A percentile compares a stretch with the other conserved stretches of the same genome.
These are phyloP conservation scores for Penicillium canariense DNA, from an alignment of 495 filamentous ascomycete species.

Conservation along the genomic window DNA sequence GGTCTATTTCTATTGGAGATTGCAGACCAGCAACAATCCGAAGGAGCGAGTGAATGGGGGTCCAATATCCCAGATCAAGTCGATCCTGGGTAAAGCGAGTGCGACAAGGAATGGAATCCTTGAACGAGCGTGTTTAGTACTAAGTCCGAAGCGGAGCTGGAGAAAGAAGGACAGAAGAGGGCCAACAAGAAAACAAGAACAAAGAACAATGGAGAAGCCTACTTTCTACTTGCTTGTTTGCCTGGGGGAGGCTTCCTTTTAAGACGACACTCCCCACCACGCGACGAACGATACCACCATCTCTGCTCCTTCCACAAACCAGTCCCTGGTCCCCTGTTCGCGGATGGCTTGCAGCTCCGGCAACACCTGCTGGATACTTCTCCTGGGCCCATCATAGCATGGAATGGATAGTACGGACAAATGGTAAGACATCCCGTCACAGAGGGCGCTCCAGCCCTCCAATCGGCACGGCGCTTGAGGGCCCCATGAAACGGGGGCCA, in stretches of 20 bases:
- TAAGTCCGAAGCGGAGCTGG: not conserved
- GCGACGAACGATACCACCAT: too few relatives aligned
- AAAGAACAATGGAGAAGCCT: not conserved
- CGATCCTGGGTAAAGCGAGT: constrained; percentile 3
- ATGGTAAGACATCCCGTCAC: constrained; percentile 19
- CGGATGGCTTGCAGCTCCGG: not conserved
- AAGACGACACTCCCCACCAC: not conserved
- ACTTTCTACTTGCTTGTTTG: not conserved
- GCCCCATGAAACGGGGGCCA: constrained; percentile 15
- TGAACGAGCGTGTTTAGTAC: constrained; percentile 18
- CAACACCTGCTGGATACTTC: not conserved
- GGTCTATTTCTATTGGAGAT: constrained; percentile 2
- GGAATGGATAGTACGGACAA: constrained; percentile 3
- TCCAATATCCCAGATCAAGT: constrained; percentile 3
- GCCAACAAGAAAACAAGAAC: not conserved
- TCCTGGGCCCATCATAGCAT: not conserved
- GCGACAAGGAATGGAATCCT: constrained; percentile 10
- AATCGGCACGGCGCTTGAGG: constrained; percentile 10
- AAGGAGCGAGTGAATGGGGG: not conserved
- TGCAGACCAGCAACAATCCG: constrained; percentile 6
- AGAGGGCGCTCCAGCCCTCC: constrained; percentile 7
- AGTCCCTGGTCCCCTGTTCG: not conserved
- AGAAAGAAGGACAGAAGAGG: constrained; percentile 1
- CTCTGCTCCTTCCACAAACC: too few relatives aligned
- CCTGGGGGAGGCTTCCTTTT: not conserved